These are phyloP conservation scores for Vanderwaltozyma verrucispora DNA, from an alignment of 805 yeast genomes.

Conservation along the genomic window DNA sequence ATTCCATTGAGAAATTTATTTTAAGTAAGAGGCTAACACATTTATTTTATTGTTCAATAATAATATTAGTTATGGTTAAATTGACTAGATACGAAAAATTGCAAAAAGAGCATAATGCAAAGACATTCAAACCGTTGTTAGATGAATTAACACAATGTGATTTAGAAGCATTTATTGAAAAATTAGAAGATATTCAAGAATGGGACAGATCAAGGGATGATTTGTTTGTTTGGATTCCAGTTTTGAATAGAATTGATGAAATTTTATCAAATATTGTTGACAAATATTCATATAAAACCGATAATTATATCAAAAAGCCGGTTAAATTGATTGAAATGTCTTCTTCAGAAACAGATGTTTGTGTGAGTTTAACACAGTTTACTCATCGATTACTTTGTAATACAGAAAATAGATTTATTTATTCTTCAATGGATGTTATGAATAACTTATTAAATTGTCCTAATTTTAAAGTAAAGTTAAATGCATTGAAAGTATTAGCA, in stretches of 20 bases:
- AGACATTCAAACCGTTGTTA: constrained; percentile 28
- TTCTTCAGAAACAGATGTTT: constrained; percentile 35
- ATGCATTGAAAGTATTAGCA: constrained; percentile 51
- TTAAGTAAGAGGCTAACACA: too few relatives aligned
- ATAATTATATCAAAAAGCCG: constrained; percentile 33
- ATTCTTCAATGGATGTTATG: constrained; percentile 55
- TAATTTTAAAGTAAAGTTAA: constrained; percentile 46
- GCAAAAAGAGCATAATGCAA: constrained; percentile 37
- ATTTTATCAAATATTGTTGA: constrained; percentile 45
- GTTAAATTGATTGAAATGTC: constrained; percentile 39
- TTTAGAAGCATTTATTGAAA: constrained; percentile 32
- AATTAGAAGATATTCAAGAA: constrained; percentile 29
- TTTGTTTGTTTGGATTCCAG: constrained; percentile 64
- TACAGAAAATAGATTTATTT: constrained; percentile 57
- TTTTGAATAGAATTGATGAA: constrained; percentile 65
- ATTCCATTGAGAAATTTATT: too few relatives aligned
- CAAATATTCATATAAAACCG: constrained; percentile 34
- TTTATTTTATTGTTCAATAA: too few relatives aligned
- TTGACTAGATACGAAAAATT: constrained; percentile 23
- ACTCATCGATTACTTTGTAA: constrained; percentile 55
- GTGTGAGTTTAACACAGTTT: constrained; percentile 48
- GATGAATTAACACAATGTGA: constrained; percentile 31
- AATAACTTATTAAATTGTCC: constrained; percentile 48
- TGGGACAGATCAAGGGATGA: constrained; percentile 65
- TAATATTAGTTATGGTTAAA: constrained; percentile 23